These are phyloP conservation scores for Penicillium soppii DNA, from an alignment of 495 filamentous ascomycete genomes.

Conservation along the genomic window DNA sequence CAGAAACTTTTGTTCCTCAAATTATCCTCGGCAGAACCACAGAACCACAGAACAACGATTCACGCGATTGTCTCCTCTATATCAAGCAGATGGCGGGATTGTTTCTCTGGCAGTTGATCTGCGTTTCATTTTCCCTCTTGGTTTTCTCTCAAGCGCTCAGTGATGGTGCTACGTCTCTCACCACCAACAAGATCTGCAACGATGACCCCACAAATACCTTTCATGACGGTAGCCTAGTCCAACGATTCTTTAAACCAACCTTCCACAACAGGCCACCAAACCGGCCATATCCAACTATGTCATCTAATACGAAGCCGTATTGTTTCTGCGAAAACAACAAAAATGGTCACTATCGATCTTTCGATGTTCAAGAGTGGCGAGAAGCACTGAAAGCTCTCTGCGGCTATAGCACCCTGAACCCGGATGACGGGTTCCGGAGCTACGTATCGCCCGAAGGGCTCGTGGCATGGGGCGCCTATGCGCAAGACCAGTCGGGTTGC, in stretches of 20 bases:
- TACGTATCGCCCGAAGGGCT: not conserved
- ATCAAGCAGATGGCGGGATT: too few species aligned
- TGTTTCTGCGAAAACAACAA: not conserved
- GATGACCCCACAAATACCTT: too few species aligned
- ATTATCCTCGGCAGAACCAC: too few species aligned
- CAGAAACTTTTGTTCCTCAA: too few species aligned
- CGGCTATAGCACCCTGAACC: not conserved
- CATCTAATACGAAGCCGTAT: not conserved
- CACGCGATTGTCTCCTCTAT: too few species aligned
- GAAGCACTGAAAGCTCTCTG: not conserved
- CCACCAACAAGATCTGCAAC: too few species aligned
- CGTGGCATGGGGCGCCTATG: not conserved
- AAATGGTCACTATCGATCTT: not conserved
- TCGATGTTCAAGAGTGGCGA: not conserved
- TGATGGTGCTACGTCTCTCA: too few species aligned
- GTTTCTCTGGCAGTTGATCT: too few species aligned
- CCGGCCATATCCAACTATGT: not conserved
- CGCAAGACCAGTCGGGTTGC: not conserved
- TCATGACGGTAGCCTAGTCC: not conserved
- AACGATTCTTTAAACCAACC: not conserved
- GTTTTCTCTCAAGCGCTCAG: too few species aligned
- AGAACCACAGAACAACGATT: too few species aligned
- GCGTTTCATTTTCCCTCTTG: too few species aligned
- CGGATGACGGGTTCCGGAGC: not conserved
- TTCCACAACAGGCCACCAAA: not conserved